These are phyloP conservation scores for Aspergillus indologenus DNA, from an alignment of 495 filamentous ascomycete species.

Conservation along the genomic window DNA sequence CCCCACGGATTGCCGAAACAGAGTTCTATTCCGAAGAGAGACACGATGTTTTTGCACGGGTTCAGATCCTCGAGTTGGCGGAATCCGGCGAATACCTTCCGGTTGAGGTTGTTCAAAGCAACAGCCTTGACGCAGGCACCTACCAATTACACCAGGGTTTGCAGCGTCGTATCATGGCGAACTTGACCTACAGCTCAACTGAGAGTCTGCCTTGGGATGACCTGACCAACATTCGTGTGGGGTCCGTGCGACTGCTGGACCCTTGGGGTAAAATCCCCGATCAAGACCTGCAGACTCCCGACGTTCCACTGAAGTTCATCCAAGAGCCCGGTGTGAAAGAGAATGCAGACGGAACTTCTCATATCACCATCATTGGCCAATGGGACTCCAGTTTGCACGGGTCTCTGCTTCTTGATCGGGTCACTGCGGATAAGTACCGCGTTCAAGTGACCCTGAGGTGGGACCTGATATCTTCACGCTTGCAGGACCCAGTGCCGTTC, in stretches of 20 bases:
- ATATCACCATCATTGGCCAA: slow-evolving; percentile 78
- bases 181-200: slow-evolving; percentile 82
- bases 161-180: slow-evolving; percentile 83
- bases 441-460: slow-evolving; percentile 84
- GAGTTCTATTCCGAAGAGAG: slow-evolving; percentile 91
- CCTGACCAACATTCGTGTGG: slow-evolving; percentile 68
- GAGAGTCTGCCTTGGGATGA: slow-evolving; percentile 85
- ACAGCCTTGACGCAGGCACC: slow-evolving; percentile 74
- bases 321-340: slow-evolving; percentile 70
- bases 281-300: slow-evolving; percentile 63
- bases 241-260: slow-evolving; percentile 78
- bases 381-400: slow-evolving; percentile 96
- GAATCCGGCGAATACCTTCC: slow-evolving; percentile 89
- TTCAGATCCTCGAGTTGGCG: slow-evolving; percentile 85
- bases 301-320: slow-evolving; percentile 73
- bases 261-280: slow-evolving; percentile 80
- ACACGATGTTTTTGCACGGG: slow-evolving; percentile 84
- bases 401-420: slow-evolving; percentile 83
- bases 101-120: slow-evolving; percentile 86
- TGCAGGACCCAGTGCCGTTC: slow-evolving; percentile 81
- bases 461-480: slow-evolving; percentile 74
- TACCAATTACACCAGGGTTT: slow-evolving; percentile 96
- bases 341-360: slow-evolving; percentile 89
- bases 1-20: slow-evolving; percentile 76
- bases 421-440: slow-evolving; percentile 84